A percentile compares a stretch with the other conserved stretches of the same genome.
Conservation (phyloP, 2,329 filamentous ascomycete species). For the Nothophoma quercina region DNA sequence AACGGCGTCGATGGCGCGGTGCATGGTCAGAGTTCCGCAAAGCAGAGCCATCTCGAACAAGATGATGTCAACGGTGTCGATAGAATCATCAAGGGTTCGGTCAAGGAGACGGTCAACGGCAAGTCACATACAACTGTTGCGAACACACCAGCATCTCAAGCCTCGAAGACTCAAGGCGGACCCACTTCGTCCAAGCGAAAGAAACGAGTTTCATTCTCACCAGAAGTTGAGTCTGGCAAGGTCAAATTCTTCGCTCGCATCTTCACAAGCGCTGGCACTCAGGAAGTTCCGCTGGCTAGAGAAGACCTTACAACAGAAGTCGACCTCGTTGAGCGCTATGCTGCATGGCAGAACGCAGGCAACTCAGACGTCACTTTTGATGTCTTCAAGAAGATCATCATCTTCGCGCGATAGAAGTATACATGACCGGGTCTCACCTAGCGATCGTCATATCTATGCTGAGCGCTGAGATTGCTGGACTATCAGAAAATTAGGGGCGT, state of each 20-base stretch:
- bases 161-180: background rate
- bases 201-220: conserved; percentile 8
- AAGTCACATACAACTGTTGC: background rate
- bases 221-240: background rate
- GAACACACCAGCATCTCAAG: background rate
- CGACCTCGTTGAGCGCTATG: conserved; percentile 18
- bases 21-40: background rate
- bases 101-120: background rate
- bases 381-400: conserved; percentile 18
- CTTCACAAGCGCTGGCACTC: conserved; percentile 3
- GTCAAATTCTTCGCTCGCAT: conserved; percentile 24
- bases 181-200: background rate
- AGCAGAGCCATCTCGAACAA: background rate
- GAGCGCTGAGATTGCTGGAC: too few relatives aligned
- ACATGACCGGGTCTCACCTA: too few relatives aligned
- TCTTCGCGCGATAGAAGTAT: background rate
- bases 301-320: conserved; percentile 10
- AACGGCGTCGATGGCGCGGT: background rate
- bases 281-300: conserved; percentile 14
- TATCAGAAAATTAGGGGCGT: too few relatives aligned
- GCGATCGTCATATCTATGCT: too few relatives aligned
- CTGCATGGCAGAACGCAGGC: conserved; percentile 13
- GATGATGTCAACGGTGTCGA: too few relatives aligned
- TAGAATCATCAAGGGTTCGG: background rate
- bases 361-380: conserved; percentile 15